Percentiles rank a stretch among this genome's conserved stretches.
phyloP scores from a whole-genome alignment of 2,329 filamentous ascomycete species.

The Fusarium redolens region DNA sequence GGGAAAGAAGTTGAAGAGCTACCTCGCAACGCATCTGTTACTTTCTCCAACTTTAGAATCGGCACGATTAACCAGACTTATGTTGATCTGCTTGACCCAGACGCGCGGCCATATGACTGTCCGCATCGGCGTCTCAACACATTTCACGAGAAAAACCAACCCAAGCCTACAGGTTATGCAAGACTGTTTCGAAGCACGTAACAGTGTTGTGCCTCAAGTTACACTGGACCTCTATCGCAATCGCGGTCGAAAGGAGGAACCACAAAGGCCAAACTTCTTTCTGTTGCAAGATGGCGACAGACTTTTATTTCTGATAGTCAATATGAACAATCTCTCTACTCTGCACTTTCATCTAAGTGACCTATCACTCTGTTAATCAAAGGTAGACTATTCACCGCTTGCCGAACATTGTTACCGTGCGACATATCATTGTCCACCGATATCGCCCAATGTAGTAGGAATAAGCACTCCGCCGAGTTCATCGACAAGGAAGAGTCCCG shows the following conservation, averaged over 20 bases:
- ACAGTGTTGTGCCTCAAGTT: background rate
- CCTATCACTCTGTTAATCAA: background rate
- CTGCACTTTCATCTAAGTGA: too few relatives aligned
- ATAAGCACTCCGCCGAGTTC: background rate
- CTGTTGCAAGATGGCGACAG: accelerated
- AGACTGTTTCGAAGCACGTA: background rate
- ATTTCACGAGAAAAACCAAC: background rate
- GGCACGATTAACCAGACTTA: background rate
- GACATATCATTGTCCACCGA: background rate
- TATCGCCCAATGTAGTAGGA: background rate
- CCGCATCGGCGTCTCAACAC: background rate
- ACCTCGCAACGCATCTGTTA: background rate
- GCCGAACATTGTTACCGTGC: background rate
- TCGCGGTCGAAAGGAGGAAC: too few relatives aligned
- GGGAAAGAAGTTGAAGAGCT: background rate
- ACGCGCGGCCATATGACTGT: background rate
- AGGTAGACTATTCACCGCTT: background rate
- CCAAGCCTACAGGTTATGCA: background rate
- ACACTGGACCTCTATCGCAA: too few relatives aligned
- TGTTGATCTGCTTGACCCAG: background rate
- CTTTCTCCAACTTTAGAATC: background rate
- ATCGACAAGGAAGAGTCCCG: background rate
- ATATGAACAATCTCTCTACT: background rate
- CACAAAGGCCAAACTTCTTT: background rate
- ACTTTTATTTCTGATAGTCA: background rate